A percentile compares a stretch with the other conserved stretches of the same genome.
phyloP scores from a whole-genome alignment of 257 asterid genomes.

The Solanum gracilifrons region DNA sequence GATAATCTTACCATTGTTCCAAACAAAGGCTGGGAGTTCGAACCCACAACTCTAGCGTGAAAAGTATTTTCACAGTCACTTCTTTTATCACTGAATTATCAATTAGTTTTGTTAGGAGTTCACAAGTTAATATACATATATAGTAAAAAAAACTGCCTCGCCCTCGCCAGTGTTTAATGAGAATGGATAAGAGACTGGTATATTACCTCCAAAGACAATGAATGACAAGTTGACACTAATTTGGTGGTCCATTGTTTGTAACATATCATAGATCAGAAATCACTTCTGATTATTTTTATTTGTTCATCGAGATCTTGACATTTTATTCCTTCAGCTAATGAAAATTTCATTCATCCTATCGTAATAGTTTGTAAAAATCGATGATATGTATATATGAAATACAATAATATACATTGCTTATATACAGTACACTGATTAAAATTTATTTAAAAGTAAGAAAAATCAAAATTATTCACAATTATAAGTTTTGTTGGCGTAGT shows the following conservation, averaged over 20 bases:
- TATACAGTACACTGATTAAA: not conserved
- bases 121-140: too few relatives aligned
- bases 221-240: not conserved
- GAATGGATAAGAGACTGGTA: not conserved
- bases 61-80: too few relatives aligned
- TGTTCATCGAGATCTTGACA: not conserved
- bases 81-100: too few relatives aligned
- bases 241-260: not conserved
- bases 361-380: not conserved
- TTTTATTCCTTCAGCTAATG: not conserved
- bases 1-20: too few relatives aligned
- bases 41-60: too few relatives aligned
- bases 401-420: not conserved
- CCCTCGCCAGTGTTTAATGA: not conserved
- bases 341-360: not conserved
- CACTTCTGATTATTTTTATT: too few relatives aligned
- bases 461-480: not conserved
- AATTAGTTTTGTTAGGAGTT: fast-evolving
- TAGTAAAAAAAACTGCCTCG: too few relatives aligned
- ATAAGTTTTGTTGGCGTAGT: not conserved
- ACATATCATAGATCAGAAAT: not conserved
- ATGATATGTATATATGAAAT: not conserved
- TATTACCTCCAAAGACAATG: not conserved
- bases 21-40: too few relatives aligned
- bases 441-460: not conserved